Evolutionary conservation across 495 filamentous ascomycete genomes (phyloP).

Genomic region (Parachaetomium inaequale): DNA sequence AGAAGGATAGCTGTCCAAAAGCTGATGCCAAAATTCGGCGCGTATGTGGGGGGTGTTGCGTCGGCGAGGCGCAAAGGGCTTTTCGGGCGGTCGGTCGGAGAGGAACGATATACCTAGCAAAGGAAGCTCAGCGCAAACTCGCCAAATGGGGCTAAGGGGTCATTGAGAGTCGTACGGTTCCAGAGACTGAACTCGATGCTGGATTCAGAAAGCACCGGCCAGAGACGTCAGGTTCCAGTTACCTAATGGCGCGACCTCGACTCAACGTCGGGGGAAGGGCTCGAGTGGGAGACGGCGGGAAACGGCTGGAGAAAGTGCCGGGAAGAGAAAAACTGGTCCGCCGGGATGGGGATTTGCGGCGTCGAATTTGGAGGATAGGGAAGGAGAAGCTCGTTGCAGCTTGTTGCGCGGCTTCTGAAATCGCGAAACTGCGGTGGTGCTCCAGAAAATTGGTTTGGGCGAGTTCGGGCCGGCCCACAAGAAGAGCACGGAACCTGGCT

Average conservation of each 20-base stretch:
- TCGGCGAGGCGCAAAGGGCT: slow-evolving; percentile 3
- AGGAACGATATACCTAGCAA: neutral
- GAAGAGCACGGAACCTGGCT: slow-evolving; percentile 20
- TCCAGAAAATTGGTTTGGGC: slow-evolving; percentile 25
- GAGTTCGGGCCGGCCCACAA: slow-evolving; percentile 19
- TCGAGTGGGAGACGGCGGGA: neutral
- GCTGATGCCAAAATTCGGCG: slow-evolving; percentile 20
- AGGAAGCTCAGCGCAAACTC: slow-evolving; percentile 13
- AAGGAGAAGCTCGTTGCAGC: slow-evolving; percentile 8
- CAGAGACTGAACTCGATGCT: neutral
- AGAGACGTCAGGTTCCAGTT: neutral
- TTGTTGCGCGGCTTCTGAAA: slow-evolving; percentile 13
- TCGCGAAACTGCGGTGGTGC: slow-evolving; percentile 20
- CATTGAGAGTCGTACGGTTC: neutral
- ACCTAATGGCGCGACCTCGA: neutral
- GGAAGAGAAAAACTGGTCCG: slow-evolving; percentile 5
- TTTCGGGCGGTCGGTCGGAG: neutral
- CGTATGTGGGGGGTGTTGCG: slow-evolving; percentile 11
- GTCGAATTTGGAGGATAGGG: slow-evolving; percentile 1
- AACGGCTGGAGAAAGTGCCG: neutral
- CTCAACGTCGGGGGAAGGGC: neutral
- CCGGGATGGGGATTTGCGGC: neutral
- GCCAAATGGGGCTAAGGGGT: neutral
- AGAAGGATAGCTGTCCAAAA: slow-evolving; percentile 17
- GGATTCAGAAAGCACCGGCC: neutral